These are phyloP conservation scores for Agrocybe praecox DNA, from an alignment of 768 basidiomycete species.

Conservation along the genomic window DNA sequence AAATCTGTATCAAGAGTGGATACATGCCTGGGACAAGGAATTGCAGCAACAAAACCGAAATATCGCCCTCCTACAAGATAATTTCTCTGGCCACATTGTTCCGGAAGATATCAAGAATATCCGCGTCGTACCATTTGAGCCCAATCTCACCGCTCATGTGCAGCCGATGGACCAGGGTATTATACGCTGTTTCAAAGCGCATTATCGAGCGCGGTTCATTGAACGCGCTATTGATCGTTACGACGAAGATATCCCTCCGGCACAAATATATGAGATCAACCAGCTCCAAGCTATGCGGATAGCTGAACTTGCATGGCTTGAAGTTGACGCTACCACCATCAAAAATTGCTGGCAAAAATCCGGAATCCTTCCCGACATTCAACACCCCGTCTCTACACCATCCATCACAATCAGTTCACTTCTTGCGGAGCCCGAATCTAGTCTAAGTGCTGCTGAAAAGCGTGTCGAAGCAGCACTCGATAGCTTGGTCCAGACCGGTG, in stretches of 20 bases:
- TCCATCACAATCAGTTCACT: too few species aligned
- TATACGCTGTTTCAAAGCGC: slow-evolving; percentile 36
- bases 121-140: slow-evolving; percentile 29
- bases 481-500: slow-evolving; percentile 22
- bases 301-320: slow-evolving; percentile 32
- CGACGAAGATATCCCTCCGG: slow-evolving; percentile 26
- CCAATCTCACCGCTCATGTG: slow-evolving; percentile 37
- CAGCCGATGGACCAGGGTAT: slow-evolving; percentile 40
- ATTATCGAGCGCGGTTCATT: slow-evolving; percentile 31
- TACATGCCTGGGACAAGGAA: slow-evolving; percentile 31
- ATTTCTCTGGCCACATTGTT: slow-evolving; percentile 28
- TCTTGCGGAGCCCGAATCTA: too few species aligned
- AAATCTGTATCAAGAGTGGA: slow-evolving; percentile 26
- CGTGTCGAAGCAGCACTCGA: slow-evolving; percentile 20
- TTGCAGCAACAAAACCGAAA: slow-evolving; percentile 20
- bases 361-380: slow-evolving; percentile 27
- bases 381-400: too few species aligned
- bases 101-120: slow-evolving; percentile 23
- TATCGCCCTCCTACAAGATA: slow-evolving; percentile 35
- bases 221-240: slow-evolving; percentile 29
- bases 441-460: slow-evolving; percentile 15
- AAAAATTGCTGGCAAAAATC: slow-evolving; percentile 40
- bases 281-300: slow-evolving; percentile 40
- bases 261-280: slow-evolving; percentile 39
- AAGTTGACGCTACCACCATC: slow-evolving; percentile 33